phyloP scores from a whole-genome alignment of 768 basidiomycete species.

The Russula vinacea region DNA sequence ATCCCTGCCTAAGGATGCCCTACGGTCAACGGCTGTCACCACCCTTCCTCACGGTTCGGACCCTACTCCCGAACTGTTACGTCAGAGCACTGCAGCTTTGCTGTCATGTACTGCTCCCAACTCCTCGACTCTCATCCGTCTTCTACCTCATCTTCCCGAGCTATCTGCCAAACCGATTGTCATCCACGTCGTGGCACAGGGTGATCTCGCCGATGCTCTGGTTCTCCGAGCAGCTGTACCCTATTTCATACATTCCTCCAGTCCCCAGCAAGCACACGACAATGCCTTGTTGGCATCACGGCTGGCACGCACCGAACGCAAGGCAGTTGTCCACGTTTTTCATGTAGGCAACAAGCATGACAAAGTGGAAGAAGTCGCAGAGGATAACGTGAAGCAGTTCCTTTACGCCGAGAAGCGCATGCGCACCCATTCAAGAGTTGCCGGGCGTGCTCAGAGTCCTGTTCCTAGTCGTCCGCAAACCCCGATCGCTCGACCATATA shows the following conservation, averaged over 20 bases:
- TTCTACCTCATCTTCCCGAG: slow-evolving; percentile 68
- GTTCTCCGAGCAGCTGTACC: slow-evolving; percentile 76
- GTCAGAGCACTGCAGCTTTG: slow-evolving; percentile 44
- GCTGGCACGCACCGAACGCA: slow-evolving; percentile 64
- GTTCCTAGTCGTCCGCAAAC: not conserved
- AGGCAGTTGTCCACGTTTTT: slow-evolving; percentile 85
- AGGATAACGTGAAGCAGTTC: slow-evolving; percentile 59
- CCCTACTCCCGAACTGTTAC: slow-evolving; percentile 54
- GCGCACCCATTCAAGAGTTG: slow-evolving; percentile 29
- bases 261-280: slow-evolving; percentile 80
- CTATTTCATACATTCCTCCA: slow-evolving; percentile 76
- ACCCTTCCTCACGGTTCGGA: slow-evolving; percentile 64
- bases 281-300: slow-evolving; percentile 84
- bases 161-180: slow-evolving; percentile 65
- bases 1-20: slow-evolving; percentile 35
- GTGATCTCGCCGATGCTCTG: slow-evolving; percentile 72
- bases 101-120: slow-evolving; percentile 56
- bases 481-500: slow-evolving; percentile 11
- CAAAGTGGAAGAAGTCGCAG: slow-evolving; percentile 49
- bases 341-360: slow-evolving; percentile 46
- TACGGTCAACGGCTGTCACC: slow-evolving; percentile 40
- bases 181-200: slow-evolving; percentile 61
- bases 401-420: slow-evolving; percentile 46
- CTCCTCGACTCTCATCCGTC: slow-evolving; percentile 51
- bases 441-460: slow-evolving; percentile 2